Base-by-base conservation (phyloP, 306 rosid genomes). In the Astragalus membranaceus region DNA sequence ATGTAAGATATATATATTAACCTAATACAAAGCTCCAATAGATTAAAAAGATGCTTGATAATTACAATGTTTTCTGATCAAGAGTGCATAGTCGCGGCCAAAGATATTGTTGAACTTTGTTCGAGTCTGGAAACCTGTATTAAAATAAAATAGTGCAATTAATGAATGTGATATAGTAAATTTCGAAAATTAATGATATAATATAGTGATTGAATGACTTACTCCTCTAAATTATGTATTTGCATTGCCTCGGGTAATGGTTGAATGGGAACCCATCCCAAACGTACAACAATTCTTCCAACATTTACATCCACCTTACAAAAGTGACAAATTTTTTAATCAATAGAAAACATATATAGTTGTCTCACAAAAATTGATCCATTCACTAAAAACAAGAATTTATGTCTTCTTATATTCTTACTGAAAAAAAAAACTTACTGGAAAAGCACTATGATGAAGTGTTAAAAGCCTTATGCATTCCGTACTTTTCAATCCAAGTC, bases 191-290 rank as follows among this genome's bases (percentile, higher is more conserved):
- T 50, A 26, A 26, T 26, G 30, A 26, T 26, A 26, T 26, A 26
- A 26, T n/a, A n/a, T 26, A 26, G 30, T 26, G 30, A 1, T 39
- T 57, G 41, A 47, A 29, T 14, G 10, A 82, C 92, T 66, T 74
- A 88, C 98, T 69, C 14, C 13, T 83, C 84, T 57, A 92, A 64
- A 43, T 81, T 69, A 72, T 92, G 92, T 33, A 92, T 35, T 52
- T 86, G 84, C 12, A 86, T 12, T 3, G 53, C 6, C 54, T 73
- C 95, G 1, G 98, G 96, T 10, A 89, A 75, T 14, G 95, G 92
- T 66, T 85, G 79, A 14, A 92, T 79, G 4, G 91, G 95, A 73
- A 86, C 92, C 96, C 98, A 89, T n/a, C 95, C 96, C 33, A 92
- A 52, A n/a, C 95, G 90, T 16, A 85, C 79, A 0, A 77, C 89